Evolutionary conservation across 2,329 filamentous ascomycete genomes (phyloP).

Genomic region (Neonectria sp.): DNA sequence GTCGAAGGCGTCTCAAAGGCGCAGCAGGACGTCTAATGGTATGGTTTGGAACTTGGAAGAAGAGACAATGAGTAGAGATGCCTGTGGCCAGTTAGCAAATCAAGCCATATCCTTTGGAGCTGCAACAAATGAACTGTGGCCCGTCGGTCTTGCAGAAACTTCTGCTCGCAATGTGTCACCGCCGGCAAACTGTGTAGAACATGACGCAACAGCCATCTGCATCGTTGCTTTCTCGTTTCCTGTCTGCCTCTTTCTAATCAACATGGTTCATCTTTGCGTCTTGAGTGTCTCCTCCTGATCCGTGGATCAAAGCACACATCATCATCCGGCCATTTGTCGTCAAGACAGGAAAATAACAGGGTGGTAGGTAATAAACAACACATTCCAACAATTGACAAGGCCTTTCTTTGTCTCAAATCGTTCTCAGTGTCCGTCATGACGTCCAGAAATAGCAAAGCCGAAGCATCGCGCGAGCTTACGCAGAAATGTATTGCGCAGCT

Average conservation of each 20-base stretch:
- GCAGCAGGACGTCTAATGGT: background rate
- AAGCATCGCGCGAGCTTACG: background rate
- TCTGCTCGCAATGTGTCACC: slow-evolving; percentile 11
- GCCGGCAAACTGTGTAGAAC: background rate
- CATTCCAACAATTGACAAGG: slow-evolving; percentile 28
- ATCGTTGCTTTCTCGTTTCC: slow-evolving; percentile 27
- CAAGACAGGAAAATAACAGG: slow-evolving; percentile 9
- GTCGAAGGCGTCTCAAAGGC: background rate
- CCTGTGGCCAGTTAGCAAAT: background rate
- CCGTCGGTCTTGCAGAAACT: slow-evolving; percentile 6
- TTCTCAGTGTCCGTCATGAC: slow-evolving; percentile 14
- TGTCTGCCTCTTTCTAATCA: slow-evolving; percentile 26
- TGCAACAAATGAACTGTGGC: background rate
- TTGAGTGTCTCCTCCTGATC: slow-evolving; percentile 8
- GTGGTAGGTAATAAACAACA: slow-evolving; percentile 22
- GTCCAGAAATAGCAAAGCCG: slow-evolving; percentile 14
- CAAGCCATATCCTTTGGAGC: background rate
- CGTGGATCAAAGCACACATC: slow-evolving; percentile 6
- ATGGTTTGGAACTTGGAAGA: background rate
- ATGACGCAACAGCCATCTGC: slow-evolving; percentile 12
- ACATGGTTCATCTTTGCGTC: slow-evolving; percentile 23
- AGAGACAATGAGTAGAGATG: background rate
- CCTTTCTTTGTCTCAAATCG: slow-evolving; percentile 19
- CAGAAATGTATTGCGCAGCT: slow-evolving; percentile 10
- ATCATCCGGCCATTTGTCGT: slow-evolving; percentile 15